phyloP scores from a whole-genome alignment of 2,329 filamentous ascomycete species.

The Aspergillus intermedius region DNA sequence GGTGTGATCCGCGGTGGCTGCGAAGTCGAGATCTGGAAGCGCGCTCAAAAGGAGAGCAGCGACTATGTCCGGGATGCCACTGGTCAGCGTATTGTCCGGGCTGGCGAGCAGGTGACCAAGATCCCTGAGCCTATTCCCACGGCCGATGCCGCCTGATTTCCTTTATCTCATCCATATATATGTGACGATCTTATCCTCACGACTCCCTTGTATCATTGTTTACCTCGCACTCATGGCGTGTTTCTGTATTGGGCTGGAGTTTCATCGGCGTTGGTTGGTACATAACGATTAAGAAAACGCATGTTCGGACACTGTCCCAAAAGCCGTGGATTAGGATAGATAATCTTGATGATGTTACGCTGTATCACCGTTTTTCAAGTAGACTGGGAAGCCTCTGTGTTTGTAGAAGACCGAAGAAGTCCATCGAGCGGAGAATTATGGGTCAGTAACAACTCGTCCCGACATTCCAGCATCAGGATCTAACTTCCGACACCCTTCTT shows the following conservation, averaged over 20 bases:
- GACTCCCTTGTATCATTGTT: slow-evolving; percentile 5
- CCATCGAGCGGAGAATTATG: too few species aligned
- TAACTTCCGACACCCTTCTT: too few species aligned
- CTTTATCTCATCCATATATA: slow-evolving; percentile 1
- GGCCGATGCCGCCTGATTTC: slow-evolving; percentile 64
- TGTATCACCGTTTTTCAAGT: too few species aligned
- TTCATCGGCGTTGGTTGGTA: not conserved
- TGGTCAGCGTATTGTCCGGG: slow-evolving; percentile 76
- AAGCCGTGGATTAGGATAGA: too few species aligned
- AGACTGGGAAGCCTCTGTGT: too few species aligned
- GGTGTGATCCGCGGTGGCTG: slow-evolving; percentile 80
- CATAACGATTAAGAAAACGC: too few species aligned
- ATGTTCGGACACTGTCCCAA: too few species aligned
- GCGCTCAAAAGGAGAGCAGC: slow-evolving; percentile 70
- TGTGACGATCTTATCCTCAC: too few species aligned
- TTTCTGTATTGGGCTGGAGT: not conserved
- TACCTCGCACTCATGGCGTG: slow-evolving; percentile 3
- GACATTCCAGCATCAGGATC: too few species aligned
- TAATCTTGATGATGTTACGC: too few species aligned
- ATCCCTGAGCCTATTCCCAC: slow-evolving; percentile 71
- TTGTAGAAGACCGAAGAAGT: too few species aligned
- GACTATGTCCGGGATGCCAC: slow-evolving; percentile 72
- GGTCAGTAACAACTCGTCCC: too few species aligned
- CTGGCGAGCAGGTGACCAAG: slow-evolving; percentile 79
- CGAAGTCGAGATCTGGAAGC: slow-evolving; percentile 91